A percentile compares a stretch with the other conserved stretches of the same genome.
Conservation (phyloP, 2,329 filamentous ascomycete genomes). For the Akanthomyces uredinophilus region DNA sequence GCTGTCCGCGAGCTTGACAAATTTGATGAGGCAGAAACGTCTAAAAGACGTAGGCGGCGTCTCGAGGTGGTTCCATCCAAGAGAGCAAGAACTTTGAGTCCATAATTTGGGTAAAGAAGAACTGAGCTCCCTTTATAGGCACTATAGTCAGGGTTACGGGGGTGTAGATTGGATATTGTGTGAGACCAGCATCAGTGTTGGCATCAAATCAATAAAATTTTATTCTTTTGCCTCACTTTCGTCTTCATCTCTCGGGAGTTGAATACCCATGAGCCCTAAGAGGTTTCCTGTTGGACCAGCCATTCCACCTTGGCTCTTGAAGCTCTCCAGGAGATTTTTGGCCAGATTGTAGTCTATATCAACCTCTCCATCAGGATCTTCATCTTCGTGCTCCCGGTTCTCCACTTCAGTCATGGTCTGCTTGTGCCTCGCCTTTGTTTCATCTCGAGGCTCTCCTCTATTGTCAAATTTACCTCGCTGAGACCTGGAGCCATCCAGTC, state of each 20-base stretch:
- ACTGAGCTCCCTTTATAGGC: neutral
- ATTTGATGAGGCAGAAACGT: constrained; percentile 27
- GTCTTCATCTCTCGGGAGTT: constrained; percentile 73
- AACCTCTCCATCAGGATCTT: constrained; percentile 54
- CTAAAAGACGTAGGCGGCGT: constrained; percentile 31
- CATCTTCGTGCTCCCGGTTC: constrained; percentile 42
- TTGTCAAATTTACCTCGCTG: constrained; percentile 24
- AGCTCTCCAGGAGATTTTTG: constrained; percentile 85
- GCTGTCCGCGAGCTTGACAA: constrained; percentile 43
- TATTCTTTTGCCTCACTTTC: constrained; percentile 35
- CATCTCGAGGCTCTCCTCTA: constrained; percentile 1
- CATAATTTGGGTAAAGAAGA: neutral
- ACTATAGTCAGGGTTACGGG: neutral
- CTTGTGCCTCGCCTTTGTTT: constrained; percentile 17
- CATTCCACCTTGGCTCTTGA: constrained; percentile 83
- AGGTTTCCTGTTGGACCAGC: constrained; percentile 84
- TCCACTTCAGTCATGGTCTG: constrained; percentile 22
- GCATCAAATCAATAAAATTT: neutral
- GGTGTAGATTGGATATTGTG: neutral
- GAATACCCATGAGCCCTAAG: constrained; percentile 78
- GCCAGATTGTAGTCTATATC: constrained; percentile 82
- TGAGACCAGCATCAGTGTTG: neutral
- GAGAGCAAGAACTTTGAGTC: constrained; percentile 26
- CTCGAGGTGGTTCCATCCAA: constrained; percentile 42
- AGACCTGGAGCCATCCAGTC: constrained; percentile 38